These are phyloP conservation scores for Urtica urens DNA, from an alignment of 306 rosid genomes.

Conservation along the genomic window DNA sequence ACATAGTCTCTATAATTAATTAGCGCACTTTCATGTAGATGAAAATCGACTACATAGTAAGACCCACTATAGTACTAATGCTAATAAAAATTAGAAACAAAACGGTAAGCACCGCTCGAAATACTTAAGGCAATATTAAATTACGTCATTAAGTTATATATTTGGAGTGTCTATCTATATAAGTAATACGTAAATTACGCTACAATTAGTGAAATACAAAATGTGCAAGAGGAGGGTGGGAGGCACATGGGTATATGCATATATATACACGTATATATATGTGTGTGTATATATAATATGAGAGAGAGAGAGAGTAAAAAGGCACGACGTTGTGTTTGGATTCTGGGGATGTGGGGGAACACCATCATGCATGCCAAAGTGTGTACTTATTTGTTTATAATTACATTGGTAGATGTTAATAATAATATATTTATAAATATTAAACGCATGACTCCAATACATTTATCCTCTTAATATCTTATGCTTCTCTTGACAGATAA, in stretches of 20 bases:
- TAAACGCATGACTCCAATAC: too few relatives aligned
- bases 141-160: too few relatives aligned
- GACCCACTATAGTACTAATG: too few relatives aligned
- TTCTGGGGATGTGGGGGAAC: constrained; percentile 55
- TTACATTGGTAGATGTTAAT: constrained; percentile 20
- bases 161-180: neutral
- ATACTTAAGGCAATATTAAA: too few relatives aligned
- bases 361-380: constrained; percentile 67
- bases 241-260: constrained; percentile 50
- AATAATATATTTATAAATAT: too few relatives aligned
- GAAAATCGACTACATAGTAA: too few relatives aligned
- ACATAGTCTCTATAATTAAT: too few relatives aligned
- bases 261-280: neutral
- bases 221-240: constrained; percentile 43
- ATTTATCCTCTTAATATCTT: too few relatives aligned
- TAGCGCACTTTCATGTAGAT: too few relatives aligned
- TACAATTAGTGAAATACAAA: constrained; percentile 6
- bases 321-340: constrained; percentile 62
- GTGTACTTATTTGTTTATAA: constrained; percentile 53
- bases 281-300: neutral
- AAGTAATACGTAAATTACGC: neutral
- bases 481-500: constrained; percentile 38
- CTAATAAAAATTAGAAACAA: too few relatives aligned
- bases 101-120: too few relatives aligned
- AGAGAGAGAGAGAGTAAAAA: constrained; percentile 18